phyloP scores from a whole-genome alignment of 2,329 filamentous ascomycete species.

The Hymenoscyphus linearis region DNA sequence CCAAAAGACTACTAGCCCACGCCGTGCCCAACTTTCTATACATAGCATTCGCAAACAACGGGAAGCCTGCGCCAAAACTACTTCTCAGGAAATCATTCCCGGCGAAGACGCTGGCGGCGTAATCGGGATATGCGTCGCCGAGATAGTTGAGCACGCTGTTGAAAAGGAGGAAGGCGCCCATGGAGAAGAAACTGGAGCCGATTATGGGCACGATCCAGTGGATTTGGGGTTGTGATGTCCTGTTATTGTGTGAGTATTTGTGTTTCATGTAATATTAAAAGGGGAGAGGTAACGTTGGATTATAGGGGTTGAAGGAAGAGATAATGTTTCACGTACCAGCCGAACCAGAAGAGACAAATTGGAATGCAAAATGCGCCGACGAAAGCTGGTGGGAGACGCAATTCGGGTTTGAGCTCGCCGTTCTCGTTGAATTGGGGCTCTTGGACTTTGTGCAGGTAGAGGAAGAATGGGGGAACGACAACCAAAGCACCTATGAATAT shows the following conservation, averaged over 20 bases:
- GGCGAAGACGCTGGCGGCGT: constrained; percentile 53
- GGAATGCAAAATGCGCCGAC: constrained; percentile 47
- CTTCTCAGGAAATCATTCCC: constrained; percentile 45
- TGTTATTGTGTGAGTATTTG: neutral
- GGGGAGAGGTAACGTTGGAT: neutral
- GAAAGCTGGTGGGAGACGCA: constrained; percentile 49
- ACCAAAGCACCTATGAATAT: constrained; percentile 47
- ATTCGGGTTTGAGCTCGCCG: constrained; percentile 47
- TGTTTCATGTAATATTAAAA: neutral
- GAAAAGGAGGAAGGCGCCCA: constrained; percentile 46
- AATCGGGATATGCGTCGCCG: constrained; percentile 47
- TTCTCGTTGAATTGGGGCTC: constrained; percentile 43
- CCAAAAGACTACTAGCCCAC: constrained; percentile 33
- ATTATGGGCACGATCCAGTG: constrained; percentile 54
- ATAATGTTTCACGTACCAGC: constrained; percentile 36
- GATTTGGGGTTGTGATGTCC: constrained; percentile 41
- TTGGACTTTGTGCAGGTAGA: constrained; percentile 44
- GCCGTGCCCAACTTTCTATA: constrained; percentile 32
- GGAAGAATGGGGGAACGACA: constrained; percentile 42
- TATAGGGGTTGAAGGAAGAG: neutral
- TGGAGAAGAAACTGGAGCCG: constrained; percentile 39
- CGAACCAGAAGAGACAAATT: constrained; percentile 51
- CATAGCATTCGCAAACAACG: constrained; percentile 33
- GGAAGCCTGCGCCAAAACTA: constrained; percentile 33
- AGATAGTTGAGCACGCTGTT: constrained; percentile 56